Percentiles rank a stretch among this genome's conserved stretches.
phyloP scores from a whole-genome alignment of 129 eudicot genomes.

The Pseudognaphalium luteoalbum region DNA sequence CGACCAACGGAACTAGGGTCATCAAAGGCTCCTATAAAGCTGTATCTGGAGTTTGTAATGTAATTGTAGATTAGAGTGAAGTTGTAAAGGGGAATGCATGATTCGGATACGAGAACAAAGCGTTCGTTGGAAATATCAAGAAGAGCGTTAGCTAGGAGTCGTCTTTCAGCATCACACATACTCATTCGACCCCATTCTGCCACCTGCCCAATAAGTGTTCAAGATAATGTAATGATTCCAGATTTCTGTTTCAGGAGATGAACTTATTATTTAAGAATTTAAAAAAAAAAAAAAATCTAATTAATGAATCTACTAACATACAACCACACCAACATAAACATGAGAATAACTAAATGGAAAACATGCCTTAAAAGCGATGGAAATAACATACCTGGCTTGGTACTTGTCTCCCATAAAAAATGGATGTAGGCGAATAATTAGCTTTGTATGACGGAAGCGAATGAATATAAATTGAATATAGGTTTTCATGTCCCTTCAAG shows the following conservation, averaged over 20 bases:
- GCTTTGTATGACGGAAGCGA: constrained; percentile 64
- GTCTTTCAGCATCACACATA: constrained; percentile 81
- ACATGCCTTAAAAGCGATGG: background rate
- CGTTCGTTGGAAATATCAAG: constrained; percentile 69
- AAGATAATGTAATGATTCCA: background rate
- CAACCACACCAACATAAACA: background rate
- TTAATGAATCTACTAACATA: background rate
- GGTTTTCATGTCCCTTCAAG: constrained; percentile 63
- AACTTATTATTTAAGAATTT: too few species aligned
- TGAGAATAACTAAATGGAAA: background rate
- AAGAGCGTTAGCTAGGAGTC: constrained; percentile 76
- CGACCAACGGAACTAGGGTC: constrained; percentile 74
- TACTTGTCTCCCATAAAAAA: constrained; percentile 76
- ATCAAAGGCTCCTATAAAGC: constrained; percentile 76
- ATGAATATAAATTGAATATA: constrained; percentile 73
- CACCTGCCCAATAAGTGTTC: constrained; percentile 30
- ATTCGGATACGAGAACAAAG: constrained; percentile 69
- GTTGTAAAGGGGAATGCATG: constrained; percentile 78
- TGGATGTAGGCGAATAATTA: constrained; percentile 55
- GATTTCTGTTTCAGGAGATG: background rate
- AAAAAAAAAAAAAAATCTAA: background rate
- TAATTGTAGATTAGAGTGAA: constrained; percentile 56
- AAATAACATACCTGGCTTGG: constrained; percentile 73
- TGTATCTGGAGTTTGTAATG: constrained; percentile 53
- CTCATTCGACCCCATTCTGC: constrained; percentile 86